A percentile compares a stretch with the other conserved stretches of the same genome.
These are phyloP conservation scores for Calonectria naviculata DNA, from an alignment of 2,329 filamentous ascomycete genomes.

Conservation along the genomic window DNA sequence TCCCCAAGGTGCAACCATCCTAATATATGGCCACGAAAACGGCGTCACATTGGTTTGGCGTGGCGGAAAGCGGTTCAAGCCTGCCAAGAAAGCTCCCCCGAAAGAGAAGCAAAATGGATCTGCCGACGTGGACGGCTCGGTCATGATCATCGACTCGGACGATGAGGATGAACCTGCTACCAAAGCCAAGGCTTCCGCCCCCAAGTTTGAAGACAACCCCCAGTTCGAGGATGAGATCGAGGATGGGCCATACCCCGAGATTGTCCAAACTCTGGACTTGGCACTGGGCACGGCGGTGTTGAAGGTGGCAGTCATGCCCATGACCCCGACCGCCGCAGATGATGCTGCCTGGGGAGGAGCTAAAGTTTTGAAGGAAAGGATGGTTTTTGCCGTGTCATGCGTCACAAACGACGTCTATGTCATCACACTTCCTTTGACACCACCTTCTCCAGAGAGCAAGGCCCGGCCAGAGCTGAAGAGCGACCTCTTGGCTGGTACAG, in stretches of 20 bases:
- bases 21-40: constrained; percentile 73
- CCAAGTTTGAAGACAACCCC: constrained; percentile 62
- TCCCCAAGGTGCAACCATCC: constrained; percentile 71
- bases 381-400: constrained; percentile 71
- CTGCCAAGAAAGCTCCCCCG: constrained; percentile 47
- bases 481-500: constrained; percentile 62
- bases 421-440: constrained; percentile 69
- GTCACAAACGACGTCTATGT: constrained; percentile 67
- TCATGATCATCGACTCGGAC: constrained; percentile 74
- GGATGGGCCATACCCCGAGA: constrained; percentile 63
- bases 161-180: constrained; percentile 64
- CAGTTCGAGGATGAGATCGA: constrained; percentile 67
- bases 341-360: constrained; percentile 60
- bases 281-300: constrained; percentile 66
- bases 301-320: constrained; percentile 66
- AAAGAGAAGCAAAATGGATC: constrained; percentile 64
- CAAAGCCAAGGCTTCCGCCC: constrained; percentile 43
- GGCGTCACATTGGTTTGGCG: constrained; percentile 72
- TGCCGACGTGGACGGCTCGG: constrained; percentile 55
- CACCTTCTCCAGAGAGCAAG: constrained; percentile 71
- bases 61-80: constrained; percentile 70
- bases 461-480: constrained; percentile 62
- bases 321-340: constrained; percentile 59
- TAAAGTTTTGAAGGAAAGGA: constrained; percentile 64
- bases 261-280: constrained; percentile 71